Evolutionary conservation across 305 asterid species (phyloP).

Genomic region (Plantago lanceolata): DNA sequence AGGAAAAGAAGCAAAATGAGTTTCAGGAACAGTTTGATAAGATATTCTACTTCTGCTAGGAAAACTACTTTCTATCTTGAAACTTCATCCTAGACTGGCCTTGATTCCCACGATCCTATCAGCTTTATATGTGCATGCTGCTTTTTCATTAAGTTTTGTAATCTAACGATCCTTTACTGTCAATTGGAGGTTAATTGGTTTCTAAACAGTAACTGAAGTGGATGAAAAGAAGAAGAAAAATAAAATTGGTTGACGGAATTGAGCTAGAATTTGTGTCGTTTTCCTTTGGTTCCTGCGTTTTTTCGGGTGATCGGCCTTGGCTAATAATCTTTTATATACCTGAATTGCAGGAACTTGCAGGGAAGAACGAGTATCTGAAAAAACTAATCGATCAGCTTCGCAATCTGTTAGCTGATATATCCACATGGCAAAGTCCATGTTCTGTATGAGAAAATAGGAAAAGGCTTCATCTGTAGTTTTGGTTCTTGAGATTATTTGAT

Average conservation of each 20-base stretch:
- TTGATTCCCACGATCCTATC: too few species aligned
- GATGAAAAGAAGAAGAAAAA: background rate
- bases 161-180: background rate
- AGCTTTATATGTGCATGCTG: too few species aligned
- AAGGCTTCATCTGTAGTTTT: too few species aligned
- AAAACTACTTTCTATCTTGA: too few species aligned
- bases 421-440: conserved; percentile 86
- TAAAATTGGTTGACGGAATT: background rate
- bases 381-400: conserved; percentile 74
- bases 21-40: too few species aligned
- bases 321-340: conserved; percentile 1
- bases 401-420: conserved; percentile 54
- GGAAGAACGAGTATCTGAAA: conserved; percentile 59
- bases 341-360: conserved; percentile 49
- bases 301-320: background rate
- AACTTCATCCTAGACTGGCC: too few species aligned
- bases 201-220: background rate
- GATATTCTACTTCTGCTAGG: too few species aligned
- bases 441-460: too few species aligned
- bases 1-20: too few species aligned
- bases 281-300: background rate
- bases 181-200: background rate
- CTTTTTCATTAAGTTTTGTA: background rate
- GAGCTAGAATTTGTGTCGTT: background rate
- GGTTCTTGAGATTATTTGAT: too few species aligned